These are phyloP conservation scores for Rhodotorula kratochvilovae DNA, from an alignment of 768 basidiomycete species.

Conservation along the genomic window DNA sequence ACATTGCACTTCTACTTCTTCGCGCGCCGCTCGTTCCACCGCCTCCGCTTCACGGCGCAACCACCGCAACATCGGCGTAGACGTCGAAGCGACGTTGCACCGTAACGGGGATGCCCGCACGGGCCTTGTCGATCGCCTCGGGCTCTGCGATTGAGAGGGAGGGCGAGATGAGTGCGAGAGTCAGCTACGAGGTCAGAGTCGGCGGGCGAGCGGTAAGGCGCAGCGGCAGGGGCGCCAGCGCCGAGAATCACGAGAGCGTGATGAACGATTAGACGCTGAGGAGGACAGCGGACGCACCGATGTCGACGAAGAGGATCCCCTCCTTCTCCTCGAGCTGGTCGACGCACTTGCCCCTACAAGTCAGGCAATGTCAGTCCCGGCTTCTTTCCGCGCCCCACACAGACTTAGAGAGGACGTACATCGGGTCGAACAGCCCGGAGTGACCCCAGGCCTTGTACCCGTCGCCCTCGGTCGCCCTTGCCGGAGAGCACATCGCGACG, in stretches of 20 bases:
- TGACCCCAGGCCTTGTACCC: slow-evolving; percentile 65
- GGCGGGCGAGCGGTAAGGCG: too few relatives aligned
- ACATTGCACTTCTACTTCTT: background rate
- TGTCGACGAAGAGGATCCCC: slow-evolving; percentile 69
- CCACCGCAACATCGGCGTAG: slow-evolving; percentile 62
- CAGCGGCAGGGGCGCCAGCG: too few relatives aligned
- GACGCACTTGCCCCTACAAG: slow-evolving; percentile 66
- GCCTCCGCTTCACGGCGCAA: background rate
- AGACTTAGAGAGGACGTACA: slow-evolving; percentile 51
- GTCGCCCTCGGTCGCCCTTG: slow-evolving; percentile 69
- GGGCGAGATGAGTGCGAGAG: background rate
- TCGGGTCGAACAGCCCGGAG: slow-evolving; percentile 30
- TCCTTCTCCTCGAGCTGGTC: slow-evolving; percentile 71
- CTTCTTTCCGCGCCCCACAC: background rate
- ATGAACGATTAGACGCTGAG: slow-evolving; percentile 32
- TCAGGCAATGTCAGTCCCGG: background rate
- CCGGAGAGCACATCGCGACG: slow-evolving; percentile 92
- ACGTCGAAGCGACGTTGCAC: slow-evolving; percentile 87
- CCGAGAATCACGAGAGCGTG: too few relatives aligned
- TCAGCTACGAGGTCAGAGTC: too few relatives aligned
- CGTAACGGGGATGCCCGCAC: slow-evolving; percentile 85
- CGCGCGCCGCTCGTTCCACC: too few relatives aligned
- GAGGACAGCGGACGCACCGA: slow-evolving; percentile 58
- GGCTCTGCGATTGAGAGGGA: slow-evolving; percentile 55
- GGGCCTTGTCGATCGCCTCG: slow-evolving; percentile 59